These are phyloP conservation scores for Plasmodium gallinaceum DNA, from an alignment of 169 alveolate genomes.

Conservation along the genomic window DNA sequence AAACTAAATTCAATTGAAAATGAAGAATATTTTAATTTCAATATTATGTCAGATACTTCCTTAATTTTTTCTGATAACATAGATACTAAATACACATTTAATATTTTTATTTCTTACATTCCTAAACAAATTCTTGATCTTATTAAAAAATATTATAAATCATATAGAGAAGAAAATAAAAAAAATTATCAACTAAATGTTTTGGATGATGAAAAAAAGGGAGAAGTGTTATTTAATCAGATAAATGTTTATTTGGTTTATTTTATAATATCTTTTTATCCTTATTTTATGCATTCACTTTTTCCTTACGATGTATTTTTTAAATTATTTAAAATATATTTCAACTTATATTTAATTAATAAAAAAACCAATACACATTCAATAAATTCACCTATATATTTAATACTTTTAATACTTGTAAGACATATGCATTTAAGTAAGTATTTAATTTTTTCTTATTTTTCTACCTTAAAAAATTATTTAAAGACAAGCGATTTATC, in stretches of 20 bases:
- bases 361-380: slow-evolving; percentile 19
- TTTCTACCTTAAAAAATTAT: slow-evolving; percentile 12
- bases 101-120: slow-evolving; percentile 13
- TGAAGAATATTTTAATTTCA: slow-evolving; percentile 12
- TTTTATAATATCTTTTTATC: slow-evolving; percentile 49
- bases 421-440: slow-evolving; percentile 22
- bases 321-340: slow-evolving; percentile 41
- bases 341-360: slow-evolving; percentile 41
- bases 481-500: slow-evolving; percentile 1
- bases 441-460: slow-evolving; percentile 28
- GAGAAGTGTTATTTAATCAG: slow-evolving; percentile 11
- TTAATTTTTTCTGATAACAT: neutral
- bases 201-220: neutral
- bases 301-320: slow-evolving; percentile 56
- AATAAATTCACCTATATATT: slow-evolving; percentile 28
- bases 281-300: slow-evolving; percentile 30
- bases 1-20: slow-evolving; percentile 19
- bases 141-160: neutral
- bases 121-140: neutral
- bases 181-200: neutral
- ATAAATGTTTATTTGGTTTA: slow-evolving; percentile 14
- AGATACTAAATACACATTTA: slow-evolving; percentile 14
- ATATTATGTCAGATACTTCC: slow-evolving; percentile 10
- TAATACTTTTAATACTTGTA: slow-evolving; percentile 43
- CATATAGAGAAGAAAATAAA: neutral